A percentile compares a stretch with the other conserved stretches of the same genome.
phyloP scores from a whole-genome alignment of 176 grass and related monocot species.

The Musa acuminata region DNA sequence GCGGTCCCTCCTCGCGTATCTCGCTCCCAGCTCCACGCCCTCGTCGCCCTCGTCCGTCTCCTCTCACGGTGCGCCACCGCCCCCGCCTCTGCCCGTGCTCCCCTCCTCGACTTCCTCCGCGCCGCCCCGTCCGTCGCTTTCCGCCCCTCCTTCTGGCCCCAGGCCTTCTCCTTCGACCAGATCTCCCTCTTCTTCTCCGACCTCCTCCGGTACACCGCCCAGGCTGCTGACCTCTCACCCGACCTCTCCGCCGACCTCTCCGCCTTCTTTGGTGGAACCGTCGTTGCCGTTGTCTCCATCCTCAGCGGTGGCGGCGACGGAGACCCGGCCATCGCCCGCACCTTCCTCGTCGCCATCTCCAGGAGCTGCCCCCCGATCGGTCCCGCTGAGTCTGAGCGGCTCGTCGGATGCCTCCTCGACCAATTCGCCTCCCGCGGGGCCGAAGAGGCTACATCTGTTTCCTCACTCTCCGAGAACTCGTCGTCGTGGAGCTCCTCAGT shows the following conservation, averaged over 20 bases:
- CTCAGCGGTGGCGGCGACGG: constrained; percentile 36
- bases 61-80: constrained; percentile 35
- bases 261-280: constrained; percentile 29
- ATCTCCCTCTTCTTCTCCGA: constrained; percentile 38
- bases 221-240: constrained; percentile 31
- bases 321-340: constrained; percentile 46
- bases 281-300: constrained; percentile 51
- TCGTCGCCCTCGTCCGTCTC: constrained; percentile 70
- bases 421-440: constrained; percentile 24
- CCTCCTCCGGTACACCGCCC: constrained; percentile 51
- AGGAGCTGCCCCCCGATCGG: constrained; percentile 47
- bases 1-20: constrained; percentile 21
- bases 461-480: constrained; percentile 14
- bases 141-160: constrained; percentile 58
- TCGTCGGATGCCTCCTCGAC: constrained; percentile 56
- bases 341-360: constrained; percentile 56
- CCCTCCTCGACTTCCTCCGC: constrained; percentile 56
- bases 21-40: constrained; percentile 83
- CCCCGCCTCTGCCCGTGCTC: constrained; percentile 23
- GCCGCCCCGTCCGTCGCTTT: constrained; percentile 36
- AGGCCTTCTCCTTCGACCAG: constrained; percentile 33
- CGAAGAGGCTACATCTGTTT: background rate
- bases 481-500: constrained; percentile 21
- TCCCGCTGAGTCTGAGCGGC: constrained; percentile 33
- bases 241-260: constrained; percentile 35